Evolutionary conservation across 1,284 basidiomycete genomes (phyloP).

Genomic region (Kalmanozyma brasiliensis): DNA sequence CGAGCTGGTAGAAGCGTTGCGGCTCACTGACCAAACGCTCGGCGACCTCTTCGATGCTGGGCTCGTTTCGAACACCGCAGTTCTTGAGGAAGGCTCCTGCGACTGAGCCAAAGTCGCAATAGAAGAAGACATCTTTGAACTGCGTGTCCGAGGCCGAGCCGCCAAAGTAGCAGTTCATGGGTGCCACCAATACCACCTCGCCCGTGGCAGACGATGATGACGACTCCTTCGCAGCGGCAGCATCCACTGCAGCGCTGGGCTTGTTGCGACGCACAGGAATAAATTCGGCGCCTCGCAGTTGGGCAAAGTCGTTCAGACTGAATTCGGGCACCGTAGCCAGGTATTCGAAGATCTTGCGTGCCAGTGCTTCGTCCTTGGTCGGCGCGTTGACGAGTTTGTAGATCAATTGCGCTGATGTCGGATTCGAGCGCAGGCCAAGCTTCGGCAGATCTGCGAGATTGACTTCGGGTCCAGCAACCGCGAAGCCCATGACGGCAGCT

Average conservation of each 20-base stretch:
- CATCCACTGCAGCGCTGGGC: slow-evolving; percentile 2
- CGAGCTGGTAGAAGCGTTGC: slow-evolving; percentile 76
- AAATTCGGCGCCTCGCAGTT: slow-evolving; percentile 48
- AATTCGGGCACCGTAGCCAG: slow-evolving; percentile 73
- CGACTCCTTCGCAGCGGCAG: slow-evolving; percentile 6
- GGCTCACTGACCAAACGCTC: slow-evolving; percentile 70
- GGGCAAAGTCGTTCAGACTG: slow-evolving; percentile 38
- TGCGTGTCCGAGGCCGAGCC: slow-evolving; percentile 36
- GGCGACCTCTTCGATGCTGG: slow-evolving; percentile 80
- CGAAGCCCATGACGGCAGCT: slow-evolving; percentile 81
- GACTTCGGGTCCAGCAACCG: slow-evolving; percentile 73
- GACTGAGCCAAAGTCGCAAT: slow-evolving; percentile 81
- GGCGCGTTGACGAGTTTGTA: slow-evolving; percentile 75
- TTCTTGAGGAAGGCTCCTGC: slow-evolving; percentile 84
- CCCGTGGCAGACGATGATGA: slow-evolving; percentile 7
- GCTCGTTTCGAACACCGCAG: slow-evolving; percentile 88
- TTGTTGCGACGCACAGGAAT: slow-evolving; percentile 53
- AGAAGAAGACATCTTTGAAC: slow-evolving; percentile 76
- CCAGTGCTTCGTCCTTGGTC: slow-evolving; percentile 74
- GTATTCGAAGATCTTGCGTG: slow-evolving; percentile 79
- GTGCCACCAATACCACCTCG: slow-evolving; percentile 45
- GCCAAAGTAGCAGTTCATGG: slow-evolving; percentile 74
- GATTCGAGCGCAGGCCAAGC: slow-evolving; percentile 80
- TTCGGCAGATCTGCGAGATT: slow-evolving; percentile 74
- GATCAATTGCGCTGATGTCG: slow-evolving; percentile 77